Conservation (phyloP, 2,329 filamentous ascomycete genomes). For the Venturia aucupariae region DNA sequence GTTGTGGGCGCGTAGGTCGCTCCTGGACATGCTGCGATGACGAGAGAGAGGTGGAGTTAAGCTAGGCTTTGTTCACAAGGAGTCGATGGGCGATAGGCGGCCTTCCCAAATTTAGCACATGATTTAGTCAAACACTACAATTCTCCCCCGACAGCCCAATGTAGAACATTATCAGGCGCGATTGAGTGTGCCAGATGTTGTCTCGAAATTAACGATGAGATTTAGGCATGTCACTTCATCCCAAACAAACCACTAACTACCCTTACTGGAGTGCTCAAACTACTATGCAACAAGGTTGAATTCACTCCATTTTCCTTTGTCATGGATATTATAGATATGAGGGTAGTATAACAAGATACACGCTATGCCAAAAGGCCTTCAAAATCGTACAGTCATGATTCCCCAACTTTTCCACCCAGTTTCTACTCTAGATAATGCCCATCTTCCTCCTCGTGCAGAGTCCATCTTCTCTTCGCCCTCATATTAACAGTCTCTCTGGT, state of each 20-base stretch:
- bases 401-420: neutral
- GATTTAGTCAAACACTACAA: neutral
- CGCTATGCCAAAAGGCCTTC: neutral
- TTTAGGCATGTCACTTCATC: neutral
- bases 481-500: slow-evolving; percentile 18
- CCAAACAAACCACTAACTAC: neutral
- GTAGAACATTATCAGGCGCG: neutral
- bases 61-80: no score
- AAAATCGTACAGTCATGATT: neutral
- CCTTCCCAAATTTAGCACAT: neutral
- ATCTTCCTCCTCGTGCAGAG: slow-evolving; percentile 24
- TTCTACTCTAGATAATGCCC: neutral
- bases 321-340: neutral
- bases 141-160: no score
- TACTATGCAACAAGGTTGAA: neutral
- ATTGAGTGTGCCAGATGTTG: neutral
- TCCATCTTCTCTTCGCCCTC: slow-evolving; percentile 37
- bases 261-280: neutral
- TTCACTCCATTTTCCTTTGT: neutral
- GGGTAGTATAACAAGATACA: slow-evolving; percentile 2
- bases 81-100: neutral
- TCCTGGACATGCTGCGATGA: neutral
- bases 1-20: neutral
- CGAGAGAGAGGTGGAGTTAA: neutral
- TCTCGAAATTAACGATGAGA: neutral